Evolutionary conservation across 306 rosid genomes (phyloP).

Genomic region (Medicago truncatula): MtrunA17r5.0-ANR NC_053043.1:21923001-21923500

Average conservation of each 20-base stretch:
- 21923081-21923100: conserved; percentile 88
- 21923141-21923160: conserved; percentile 87
- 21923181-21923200: conserved; percentile 16
- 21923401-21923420: conserved; percentile 96
- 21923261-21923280: conserved; percentile 97
- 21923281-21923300: conserved; percentile 53
- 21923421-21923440: conserved; percentile 73
- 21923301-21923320: conserved; percentile 35
- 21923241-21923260: conserved; percentile 97
- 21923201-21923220: conserved; percentile 19
- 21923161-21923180: conserved; percentile 41
- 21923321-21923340: conserved; percentile 4
- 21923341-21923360: conserved; percentile 19
- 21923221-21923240: conserved; percentile 92
- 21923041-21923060: conserved; percentile 77
- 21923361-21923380: conserved; percentile 75
- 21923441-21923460: conserved; percentile 89
- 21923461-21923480: conserved; percentile 40
- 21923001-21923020: conserved; percentile 39
- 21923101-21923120: conserved; percentile 98
- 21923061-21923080: conserved; percentile 97
- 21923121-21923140: conserved; percentile 96
- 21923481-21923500: conserved; percentile 32
- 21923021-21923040: conserved; percentile 78
- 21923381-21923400: conserved; percentile 95